phyloP scores from a whole-genome alignment of 2,329 filamentous ascomycete species.

The Metarhizium robertsii region DNA sequence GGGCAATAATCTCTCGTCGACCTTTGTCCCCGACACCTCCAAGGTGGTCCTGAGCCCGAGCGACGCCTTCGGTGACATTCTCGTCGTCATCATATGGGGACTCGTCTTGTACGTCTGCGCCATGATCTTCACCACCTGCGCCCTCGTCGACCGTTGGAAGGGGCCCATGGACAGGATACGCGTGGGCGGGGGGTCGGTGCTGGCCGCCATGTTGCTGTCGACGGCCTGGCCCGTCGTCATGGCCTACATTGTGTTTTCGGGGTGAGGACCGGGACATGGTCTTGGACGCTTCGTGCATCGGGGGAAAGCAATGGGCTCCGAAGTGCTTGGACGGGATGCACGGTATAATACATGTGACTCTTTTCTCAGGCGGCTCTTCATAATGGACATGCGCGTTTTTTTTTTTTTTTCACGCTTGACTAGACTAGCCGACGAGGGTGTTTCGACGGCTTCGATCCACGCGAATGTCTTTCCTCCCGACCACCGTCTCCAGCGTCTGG shows the following conservation, averaged over 20 bases:
- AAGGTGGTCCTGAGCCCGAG: slow-evolving; percentile 19
- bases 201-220: slow-evolving; percentile 23
- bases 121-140: slow-evolving; percentile 32
- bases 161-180: slow-evolving; percentile 25
- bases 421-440: slow-evolving; percentile 26
- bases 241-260: slow-evolving; percentile 20
- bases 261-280: neutral
- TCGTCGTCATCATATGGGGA: slow-evolving; percentile 26
- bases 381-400: too few species aligned
- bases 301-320: too few species aligned
- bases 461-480: slow-evolving; percentile 45
- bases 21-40: slow-evolving; percentile 27
- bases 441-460: slow-evolving; percentile 33
- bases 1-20: slow-evolving; percentile 32
- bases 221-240: slow-evolving; percentile 27
- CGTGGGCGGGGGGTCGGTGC: slow-evolving; percentile 17
- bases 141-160: slow-evolving; percentile 33
- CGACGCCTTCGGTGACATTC: slow-evolving; percentile 21
- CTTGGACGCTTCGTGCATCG: too few species aligned
- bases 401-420: too few species aligned
- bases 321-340: too few species aligned
- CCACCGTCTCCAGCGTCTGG: slow-evolving; percentile 67
- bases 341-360: too few species aligned
- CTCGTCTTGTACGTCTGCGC: slow-evolving; percentile 26
- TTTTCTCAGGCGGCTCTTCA: too few species aligned